A percentile compares a stretch with the other conserved stretches of the same genome.
Conservation (phyloP, 768 basidiomycete genomes). For the Lactarius sanguifluus region DNA sequence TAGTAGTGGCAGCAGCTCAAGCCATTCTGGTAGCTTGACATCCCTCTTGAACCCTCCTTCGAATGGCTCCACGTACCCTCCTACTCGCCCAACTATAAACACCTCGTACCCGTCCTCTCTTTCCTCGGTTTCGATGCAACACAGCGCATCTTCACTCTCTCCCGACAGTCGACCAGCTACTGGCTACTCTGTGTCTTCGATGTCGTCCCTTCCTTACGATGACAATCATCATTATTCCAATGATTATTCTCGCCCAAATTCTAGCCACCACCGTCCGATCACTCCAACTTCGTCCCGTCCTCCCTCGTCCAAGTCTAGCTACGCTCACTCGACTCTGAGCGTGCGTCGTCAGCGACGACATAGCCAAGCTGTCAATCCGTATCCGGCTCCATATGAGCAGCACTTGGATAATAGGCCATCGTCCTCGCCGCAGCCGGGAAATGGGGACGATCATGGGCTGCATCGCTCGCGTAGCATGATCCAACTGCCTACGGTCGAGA, state of each 20-base stretch:
- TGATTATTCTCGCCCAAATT: conserved; percentile 71
- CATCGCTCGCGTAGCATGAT: conserved; percentile 85
- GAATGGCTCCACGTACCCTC: conserved; percentile 45
- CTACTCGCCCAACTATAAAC: conserved; percentile 63
- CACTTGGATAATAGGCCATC: conserved; percentile 33
- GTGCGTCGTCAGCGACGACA: conserved; percentile 74
- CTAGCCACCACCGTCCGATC: conserved; percentile 62
- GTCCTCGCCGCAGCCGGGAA: conserved; percentile 32
- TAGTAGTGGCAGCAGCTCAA: conserved; percentile 55
- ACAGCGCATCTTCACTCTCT: conserved; percentile 68
- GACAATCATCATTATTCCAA: conserved; percentile 46
- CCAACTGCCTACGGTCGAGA: conserved; percentile 70
- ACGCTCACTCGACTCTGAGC: conserved; percentile 55
- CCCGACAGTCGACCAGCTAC: conserved; percentile 86
- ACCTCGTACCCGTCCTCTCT: conserved; percentile 56
- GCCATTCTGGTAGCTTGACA: conserved; percentile 72
- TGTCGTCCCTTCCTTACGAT: conserved; percentile 60
- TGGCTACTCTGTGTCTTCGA: conserved; percentile 82
- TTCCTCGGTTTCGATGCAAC: conserved; percentile 48
- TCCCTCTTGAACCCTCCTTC: conserved; percentile 71
- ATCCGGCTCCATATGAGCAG: conserved; percentile 75
- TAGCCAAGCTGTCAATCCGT: conserved; percentile 85
- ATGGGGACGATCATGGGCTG: conserved; percentile 48
- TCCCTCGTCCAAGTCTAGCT: conserved; percentile 62
- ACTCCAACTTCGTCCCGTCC: conserved; percentile 70